phyloP scores from a whole-genome alignment of 2,329 filamentous ascomycete genomes.

The Trichoderma sp. region DNA sequence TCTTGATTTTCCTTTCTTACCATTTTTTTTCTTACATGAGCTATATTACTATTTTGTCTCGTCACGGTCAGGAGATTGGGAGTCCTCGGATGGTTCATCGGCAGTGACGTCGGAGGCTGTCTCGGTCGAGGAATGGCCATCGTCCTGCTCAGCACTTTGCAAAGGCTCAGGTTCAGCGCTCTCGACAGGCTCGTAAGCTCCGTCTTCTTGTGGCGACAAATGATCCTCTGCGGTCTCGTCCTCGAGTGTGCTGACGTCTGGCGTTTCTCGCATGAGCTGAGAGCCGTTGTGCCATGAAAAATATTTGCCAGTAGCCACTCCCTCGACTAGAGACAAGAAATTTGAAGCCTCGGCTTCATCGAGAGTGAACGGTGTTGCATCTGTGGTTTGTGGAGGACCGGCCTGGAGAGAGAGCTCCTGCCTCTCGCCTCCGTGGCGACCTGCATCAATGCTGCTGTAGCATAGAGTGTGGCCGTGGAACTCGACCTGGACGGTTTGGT shows the following conservation, averaged over 20 bases:
- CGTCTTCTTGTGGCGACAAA: not conserved
- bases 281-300: conserved; percentile 38
- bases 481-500: conserved; percentile 42
- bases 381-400: not conserved
- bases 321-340: conserved; percentile 31
- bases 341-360: conserved; percentile 2
- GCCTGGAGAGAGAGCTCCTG: conserved; percentile 45
- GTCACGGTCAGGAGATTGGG: not conserved
- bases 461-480: conserved; percentile 45
- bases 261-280: conserved; percentile 25
- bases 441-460: conserved; percentile 52
- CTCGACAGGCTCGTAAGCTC: not conserved
- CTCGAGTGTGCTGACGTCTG: not conserved
- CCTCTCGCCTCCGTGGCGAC: conserved; percentile 49
- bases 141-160: not conserved
- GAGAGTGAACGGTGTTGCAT: not conserved
- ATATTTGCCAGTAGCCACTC: conserved; percentile 30
- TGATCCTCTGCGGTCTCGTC: not conserved
- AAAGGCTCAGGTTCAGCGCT: not conserved
- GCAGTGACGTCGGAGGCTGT: not conserved
- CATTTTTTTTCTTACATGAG: not conserved
- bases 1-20: accelerated
- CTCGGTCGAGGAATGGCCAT: not conserved
- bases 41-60: not conserved
- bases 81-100: not conserved